These are phyloP conservation scores for Colletotrichum sp. DNA, from an alignment of 2,329 filamentous ascomycete genomes.

Conservation along the genomic window DNA sequence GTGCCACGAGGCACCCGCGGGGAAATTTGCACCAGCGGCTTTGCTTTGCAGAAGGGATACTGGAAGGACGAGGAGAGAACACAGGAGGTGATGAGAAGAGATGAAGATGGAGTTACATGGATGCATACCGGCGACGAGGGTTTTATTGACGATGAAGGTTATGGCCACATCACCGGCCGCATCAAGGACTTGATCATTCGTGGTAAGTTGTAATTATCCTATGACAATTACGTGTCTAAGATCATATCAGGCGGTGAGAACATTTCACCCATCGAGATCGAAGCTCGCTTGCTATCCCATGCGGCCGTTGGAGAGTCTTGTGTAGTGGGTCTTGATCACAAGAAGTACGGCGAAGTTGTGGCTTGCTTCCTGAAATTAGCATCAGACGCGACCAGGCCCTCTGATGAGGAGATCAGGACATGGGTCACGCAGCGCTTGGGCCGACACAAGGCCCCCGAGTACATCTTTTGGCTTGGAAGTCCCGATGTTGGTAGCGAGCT, in stretches of 20 bases:
- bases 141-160: neutral
- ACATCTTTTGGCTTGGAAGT: neutral
- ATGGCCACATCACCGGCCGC: neutral
- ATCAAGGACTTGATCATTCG: neutral
- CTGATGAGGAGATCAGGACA: neutral
- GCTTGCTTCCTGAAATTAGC: neutral
- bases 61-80: conserved; percentile 56
- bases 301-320: neutral
- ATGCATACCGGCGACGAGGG: neutral
- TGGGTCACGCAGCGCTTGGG: neutral
- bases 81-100: neutral
- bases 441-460: neutral
- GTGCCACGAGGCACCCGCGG: conserved; percentile 61
- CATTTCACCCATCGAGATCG: neutral
- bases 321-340: neutral
- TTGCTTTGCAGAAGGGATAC: conserved; percentile 64
- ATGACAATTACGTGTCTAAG: neutral
- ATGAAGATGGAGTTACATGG: neutral
- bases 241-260: neutral
- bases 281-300: neutral
- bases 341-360: neutral
- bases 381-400: neutral
- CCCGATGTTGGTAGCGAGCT: neutral
- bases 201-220: neutral
- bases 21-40: conserved; percentile 70